Conservation (phyloP, 768 basidiomycete species). For the Dioszegia hungarica region DNA sequence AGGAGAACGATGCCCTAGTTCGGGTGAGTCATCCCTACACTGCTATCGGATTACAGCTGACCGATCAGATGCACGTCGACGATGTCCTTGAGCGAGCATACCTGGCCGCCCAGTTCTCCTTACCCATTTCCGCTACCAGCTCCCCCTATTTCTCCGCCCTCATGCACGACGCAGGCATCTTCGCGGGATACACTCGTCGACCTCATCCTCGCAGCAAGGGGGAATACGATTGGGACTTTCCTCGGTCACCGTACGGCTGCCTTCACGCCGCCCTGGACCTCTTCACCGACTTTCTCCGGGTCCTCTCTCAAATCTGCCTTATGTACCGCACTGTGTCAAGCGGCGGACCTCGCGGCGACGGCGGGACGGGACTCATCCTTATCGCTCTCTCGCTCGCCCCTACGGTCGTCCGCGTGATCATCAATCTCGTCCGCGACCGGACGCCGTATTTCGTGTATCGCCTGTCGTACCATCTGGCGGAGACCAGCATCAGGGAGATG, state of each 20-base stretch:
- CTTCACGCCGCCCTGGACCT: conserved; percentile 2
- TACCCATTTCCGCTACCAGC: conserved; percentile 29
- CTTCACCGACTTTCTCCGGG: conserved; percentile 4
- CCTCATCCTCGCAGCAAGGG: too few species aligned
- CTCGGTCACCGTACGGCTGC: too few species aligned
- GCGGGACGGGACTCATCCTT: conserved; percentile 7
- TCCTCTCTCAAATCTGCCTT: conserved; percentile 8
- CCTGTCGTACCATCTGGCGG: conserved; percentile 43
- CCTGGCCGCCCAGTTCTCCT: conserved; percentile 23
- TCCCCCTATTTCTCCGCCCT: conserved; percentile 19
- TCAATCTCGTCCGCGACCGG: neutral
- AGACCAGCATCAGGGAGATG: conserved; percentile 60
- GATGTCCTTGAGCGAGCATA: conserved; percentile 20
- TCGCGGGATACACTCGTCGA: too few species aligned
- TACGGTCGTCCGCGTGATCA: conserved; percentile 5
- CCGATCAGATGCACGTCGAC: conserved; percentile 14
- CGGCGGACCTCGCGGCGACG: neutral
- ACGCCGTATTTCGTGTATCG: neutral
- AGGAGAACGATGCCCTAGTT: conserved; percentile 11
- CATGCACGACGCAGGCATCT: conserved; percentile 28
- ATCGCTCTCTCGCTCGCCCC: conserved; percentile 21
- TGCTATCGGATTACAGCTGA: neutral
- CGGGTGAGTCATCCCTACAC: neutral
- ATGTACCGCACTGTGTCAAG: neutral
- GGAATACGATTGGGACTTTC: too few species aligned